A percentile compares a stretch with the other conserved stretches of the same genome.
phyloP scores from a whole-genome alignment of 345 rosid genomes.

The Microthlaspi erraticum region DNA sequence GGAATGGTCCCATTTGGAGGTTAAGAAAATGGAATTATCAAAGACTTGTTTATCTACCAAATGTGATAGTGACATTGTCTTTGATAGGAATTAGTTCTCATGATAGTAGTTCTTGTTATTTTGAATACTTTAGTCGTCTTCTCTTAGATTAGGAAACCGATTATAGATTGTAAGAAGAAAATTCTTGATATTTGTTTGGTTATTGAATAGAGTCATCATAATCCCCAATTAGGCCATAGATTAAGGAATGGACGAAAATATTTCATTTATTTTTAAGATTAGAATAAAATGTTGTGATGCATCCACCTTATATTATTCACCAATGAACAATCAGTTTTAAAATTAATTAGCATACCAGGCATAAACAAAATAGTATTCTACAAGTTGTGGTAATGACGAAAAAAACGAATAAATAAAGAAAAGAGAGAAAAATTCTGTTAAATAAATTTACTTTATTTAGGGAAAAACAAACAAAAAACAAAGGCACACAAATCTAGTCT shows the following conservation, averaged over 20 bases:
- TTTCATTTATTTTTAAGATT: not conserved
- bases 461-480: conserved; percentile 13
- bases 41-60: conserved; percentile 11
- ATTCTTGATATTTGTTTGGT: not conserved
- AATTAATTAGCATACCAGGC: not conserved
- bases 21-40: conserved; percentile 12
- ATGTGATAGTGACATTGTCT: not conserved
- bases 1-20: conserved; percentile 7
- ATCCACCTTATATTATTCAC: not conserved
- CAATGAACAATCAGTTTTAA: not conserved
- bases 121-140: not conserved
- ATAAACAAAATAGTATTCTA: conserved; percentile 11
- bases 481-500: conserved; percentile 46
- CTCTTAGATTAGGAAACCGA: not conserved
- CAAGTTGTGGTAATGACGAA: conserved; percentile 29
- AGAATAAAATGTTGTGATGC: no score
- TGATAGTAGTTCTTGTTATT: not conserved
- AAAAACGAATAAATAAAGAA: conserved; percentile 6
- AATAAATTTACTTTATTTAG: conserved; percentile 39
- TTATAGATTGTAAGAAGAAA: not conserved
- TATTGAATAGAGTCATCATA: not conserved
- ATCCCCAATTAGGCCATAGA: not conserved
- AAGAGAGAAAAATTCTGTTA: conserved; percentile 28
- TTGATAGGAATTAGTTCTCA: not conserved
- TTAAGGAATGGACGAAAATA: not conserved